phyloP scores from a whole-genome alignment of 805 yeast species.

The Debaryomyces tyrocola region DNA sequence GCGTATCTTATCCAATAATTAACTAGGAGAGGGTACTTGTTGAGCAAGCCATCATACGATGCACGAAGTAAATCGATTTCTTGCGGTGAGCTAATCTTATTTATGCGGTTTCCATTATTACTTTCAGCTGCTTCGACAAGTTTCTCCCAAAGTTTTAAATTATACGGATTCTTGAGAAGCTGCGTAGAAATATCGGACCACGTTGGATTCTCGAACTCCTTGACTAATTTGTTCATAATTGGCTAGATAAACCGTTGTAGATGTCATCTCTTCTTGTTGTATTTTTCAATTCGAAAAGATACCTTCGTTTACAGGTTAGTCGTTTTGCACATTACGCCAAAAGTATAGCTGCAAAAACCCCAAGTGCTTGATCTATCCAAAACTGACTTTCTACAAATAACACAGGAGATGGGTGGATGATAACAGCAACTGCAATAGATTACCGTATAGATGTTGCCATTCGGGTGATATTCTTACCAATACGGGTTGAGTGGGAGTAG shows the following conservation, averaged over 20 bases:
- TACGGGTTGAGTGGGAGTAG: too few species aligned
- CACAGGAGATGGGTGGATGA: too few species aligned
- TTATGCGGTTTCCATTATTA: constrained; percentile 26
- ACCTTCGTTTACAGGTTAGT: neutral
- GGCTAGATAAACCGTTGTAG: neutral
- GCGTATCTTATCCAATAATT: constrained; percentile 63
- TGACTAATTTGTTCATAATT: neutral
- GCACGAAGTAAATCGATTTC: constrained; percentile 34
- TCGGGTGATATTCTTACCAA: too few species aligned
- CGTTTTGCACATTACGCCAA: neutral
- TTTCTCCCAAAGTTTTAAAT: constrained; percentile 37
- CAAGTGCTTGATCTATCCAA: neutral
- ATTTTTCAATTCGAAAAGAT: neutral
- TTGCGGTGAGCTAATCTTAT: constrained; percentile 30
- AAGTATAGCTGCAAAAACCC: neutral
- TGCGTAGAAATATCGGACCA: constrained; percentile 34
- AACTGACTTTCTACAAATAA: neutral
- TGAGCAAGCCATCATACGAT: constrained; percentile 44
- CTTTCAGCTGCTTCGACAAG: constrained; percentile 31
- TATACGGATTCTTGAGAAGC: constrained; percentile 34
- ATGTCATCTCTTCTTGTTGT: neutral
- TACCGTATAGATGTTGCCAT: too few species aligned
- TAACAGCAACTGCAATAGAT: too few species aligned
- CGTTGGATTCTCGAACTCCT: constrained; percentile 8
- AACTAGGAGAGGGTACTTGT: constrained; percentile 49